Conservation (phyloP, 2,329 filamentous ascomycete genomes). For the Teratosphaeria nubilosa region DNA sequence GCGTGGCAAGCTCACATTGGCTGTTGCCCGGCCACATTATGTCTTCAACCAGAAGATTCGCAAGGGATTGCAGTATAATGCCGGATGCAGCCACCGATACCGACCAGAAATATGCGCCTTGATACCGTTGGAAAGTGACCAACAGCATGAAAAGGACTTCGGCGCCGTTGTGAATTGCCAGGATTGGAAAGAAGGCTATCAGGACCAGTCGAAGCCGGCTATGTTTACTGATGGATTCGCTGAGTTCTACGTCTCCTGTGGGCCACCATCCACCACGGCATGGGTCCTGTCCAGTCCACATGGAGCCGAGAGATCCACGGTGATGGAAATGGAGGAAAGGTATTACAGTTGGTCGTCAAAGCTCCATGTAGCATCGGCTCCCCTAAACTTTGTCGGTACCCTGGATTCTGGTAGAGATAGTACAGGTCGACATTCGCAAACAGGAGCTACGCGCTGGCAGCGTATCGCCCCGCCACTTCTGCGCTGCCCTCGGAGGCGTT, state of each 20-base stretch:
- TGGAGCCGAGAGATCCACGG: too few relatives aligned
- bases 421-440: too few relatives aligned
- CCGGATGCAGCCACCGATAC: constrained; percentile 26
- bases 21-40: too few relatives aligned
- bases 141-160: constrained; percentile 39
- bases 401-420: too few relatives aligned
- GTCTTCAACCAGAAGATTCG: not conserved
- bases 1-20: too few relatives aligned
- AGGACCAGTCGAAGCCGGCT: not conserved
- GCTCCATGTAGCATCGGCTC: too few relatives aligned
- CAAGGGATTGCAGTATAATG: not conserved
- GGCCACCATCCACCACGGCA: not conserved
- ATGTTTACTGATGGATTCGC: not conserved
- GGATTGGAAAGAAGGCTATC: not conserved
- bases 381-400: too few relatives aligned
- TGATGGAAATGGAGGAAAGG: too few relatives aligned
- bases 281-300: not conserved
- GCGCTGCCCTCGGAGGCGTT: too few relatives aligned
- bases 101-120: constrained; percentile 40
- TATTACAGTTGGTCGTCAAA: too few relatives aligned
- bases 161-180: constrained; percentile 25
- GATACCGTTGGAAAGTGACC: constrained; percentile 33
- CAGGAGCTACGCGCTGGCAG: too few relatives aligned
- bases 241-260: not conserved
- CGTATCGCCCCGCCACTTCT: too few relatives aligned